phyloP scores from a whole-genome alignment of 345 rosid species.

The Citrus australasica region DNA sequence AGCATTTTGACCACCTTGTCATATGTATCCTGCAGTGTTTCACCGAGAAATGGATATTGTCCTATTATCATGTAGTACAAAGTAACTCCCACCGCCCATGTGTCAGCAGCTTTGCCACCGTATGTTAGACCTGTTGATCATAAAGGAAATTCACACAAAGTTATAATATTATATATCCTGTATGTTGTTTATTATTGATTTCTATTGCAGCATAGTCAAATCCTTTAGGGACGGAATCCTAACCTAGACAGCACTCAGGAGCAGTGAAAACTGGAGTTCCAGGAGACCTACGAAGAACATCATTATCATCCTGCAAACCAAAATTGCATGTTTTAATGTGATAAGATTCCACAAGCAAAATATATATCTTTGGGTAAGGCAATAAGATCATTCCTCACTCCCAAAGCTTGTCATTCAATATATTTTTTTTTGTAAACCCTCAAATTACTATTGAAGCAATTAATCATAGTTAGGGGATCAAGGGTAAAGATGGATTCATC shows the following conservation, averaged over 20 bases:
- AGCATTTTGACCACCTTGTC: conserved; percentile 63
- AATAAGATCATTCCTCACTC: not conserved
- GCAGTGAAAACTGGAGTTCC: conserved; percentile 99
- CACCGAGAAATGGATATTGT: conserved; percentile 89
- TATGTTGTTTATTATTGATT: not conserved
- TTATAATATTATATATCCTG: not conserved
- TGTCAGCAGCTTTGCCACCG: conserved; percentile 87
- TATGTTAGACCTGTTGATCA: conserved; percentile 70
- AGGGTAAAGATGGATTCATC: conserved; percentile 16
- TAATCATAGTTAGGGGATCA: not conserved
- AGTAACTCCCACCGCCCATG: conserved; percentile 97
- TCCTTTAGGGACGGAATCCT: conserved; percentile 10
- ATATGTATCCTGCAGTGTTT: conserved; percentile 90
- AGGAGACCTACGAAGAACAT: conserved; percentile 95
- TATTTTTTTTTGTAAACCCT: too few relatives aligned
- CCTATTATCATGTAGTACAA: conserved; percentile 86
- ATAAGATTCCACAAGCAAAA: not conserved
- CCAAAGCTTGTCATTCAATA: not conserved
- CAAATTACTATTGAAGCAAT: not conserved
- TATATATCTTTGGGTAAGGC: not conserved
- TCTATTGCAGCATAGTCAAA: not conserved
- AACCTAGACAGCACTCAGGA: conserved; percentile 96
- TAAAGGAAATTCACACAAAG: conserved; percentile 13
- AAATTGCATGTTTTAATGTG: not conserved
- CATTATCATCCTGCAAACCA: conserved; percentile 75